phyloP scores from a whole-genome alignment of 768 basidiomycete species.

The Suillus decipiens region DNA sequence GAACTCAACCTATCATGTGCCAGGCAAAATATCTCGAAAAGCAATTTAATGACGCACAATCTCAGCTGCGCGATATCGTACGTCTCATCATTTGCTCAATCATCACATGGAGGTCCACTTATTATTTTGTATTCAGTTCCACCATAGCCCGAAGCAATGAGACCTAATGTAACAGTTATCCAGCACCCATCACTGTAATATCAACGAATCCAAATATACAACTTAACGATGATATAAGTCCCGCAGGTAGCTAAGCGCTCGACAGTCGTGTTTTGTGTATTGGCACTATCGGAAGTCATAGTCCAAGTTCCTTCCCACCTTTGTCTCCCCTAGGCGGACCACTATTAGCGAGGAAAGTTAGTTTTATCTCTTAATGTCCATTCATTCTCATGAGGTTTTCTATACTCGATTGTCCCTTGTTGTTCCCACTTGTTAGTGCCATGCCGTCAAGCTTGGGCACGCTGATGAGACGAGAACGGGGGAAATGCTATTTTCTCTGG shows the following conservation, averaged over 20 bases:
- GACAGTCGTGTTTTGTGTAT: background rate
- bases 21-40: slow-evolving; percentile 93
- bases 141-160: slow-evolving; percentile 31
- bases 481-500: slow-evolving; percentile 74
- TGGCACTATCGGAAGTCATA: slow-evolving; percentile 59
- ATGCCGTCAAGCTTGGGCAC: background rate
- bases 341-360: background rate
- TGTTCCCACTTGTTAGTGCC: no score
- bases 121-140: slow-evolving; percentile 25
- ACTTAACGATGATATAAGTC: background rate
- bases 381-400: background rate
- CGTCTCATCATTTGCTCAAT: slow-evolving; percentile 23
- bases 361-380: background rate
- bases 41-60: slow-evolving; percentile 88
- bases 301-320: slow-evolving; percentile 57
- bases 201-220: background rate
- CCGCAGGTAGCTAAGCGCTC: background rate
- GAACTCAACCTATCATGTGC: slow-evolving; percentile 1
- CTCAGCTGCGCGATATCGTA: slow-evolving; percentile 84
- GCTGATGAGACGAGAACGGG: slow-evolving; percentile 18
- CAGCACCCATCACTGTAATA: slow-evolving; percentile 1
- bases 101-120: background rate
- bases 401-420: background rate
- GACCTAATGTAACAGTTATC: slow-evolving; percentile 17
- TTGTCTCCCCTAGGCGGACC: background rate